Evolutionary conservation across 441 rosid genomes (phyloP).

Genomic region (Gossypium gossypioides): DNA sequence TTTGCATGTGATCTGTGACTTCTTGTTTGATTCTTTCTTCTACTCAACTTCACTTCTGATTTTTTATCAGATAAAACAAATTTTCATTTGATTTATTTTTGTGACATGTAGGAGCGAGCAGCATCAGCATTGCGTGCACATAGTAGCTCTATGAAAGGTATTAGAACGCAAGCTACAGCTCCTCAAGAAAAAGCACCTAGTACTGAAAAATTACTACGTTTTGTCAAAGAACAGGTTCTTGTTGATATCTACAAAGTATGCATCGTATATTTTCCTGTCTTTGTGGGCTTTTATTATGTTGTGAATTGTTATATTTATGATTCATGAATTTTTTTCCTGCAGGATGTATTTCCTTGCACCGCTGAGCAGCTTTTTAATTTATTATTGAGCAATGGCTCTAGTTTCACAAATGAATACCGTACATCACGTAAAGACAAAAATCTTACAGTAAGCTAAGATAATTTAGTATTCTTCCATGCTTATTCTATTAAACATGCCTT

Average conservation of each 20-base stretch:
- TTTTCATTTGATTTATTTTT: constrained; percentile 2
- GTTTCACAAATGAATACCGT: constrained; percentile 57
- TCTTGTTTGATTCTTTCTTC: constrained; percentile 3
- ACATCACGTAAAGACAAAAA: constrained; percentile 66
- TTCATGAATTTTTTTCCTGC: constrained; percentile 25
- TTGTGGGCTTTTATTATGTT: constrained; percentile 8
- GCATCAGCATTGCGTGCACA: constrained; percentile 89
- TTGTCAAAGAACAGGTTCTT: constrained; percentile 81
- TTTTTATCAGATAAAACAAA: background rate
- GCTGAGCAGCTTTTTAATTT: constrained; percentile 58
- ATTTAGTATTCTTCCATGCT: background rate
- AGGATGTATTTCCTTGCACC: constrained; percentile 70
- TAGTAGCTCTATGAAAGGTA: constrained; percentile 73
- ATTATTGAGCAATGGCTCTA: constrained; percentile 61
- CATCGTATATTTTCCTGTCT: constrained; percentile 11
- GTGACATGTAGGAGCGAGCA: constrained; percentile 54
- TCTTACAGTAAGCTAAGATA: constrained; percentile 51
- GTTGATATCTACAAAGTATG: constrained; percentile 60
- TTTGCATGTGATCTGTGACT: constrained; percentile 14
- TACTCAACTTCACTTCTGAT: background rate
- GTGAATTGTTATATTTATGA: constrained; percentile 6
- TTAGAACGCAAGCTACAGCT: constrained; percentile 29
- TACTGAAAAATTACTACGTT: constrained; percentile 55
- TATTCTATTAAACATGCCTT: background rate
- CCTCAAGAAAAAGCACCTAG: constrained; percentile 43